Conservation (phyloP, 1,139 yeast species). For the Zygoascus meyerae region DNA sequence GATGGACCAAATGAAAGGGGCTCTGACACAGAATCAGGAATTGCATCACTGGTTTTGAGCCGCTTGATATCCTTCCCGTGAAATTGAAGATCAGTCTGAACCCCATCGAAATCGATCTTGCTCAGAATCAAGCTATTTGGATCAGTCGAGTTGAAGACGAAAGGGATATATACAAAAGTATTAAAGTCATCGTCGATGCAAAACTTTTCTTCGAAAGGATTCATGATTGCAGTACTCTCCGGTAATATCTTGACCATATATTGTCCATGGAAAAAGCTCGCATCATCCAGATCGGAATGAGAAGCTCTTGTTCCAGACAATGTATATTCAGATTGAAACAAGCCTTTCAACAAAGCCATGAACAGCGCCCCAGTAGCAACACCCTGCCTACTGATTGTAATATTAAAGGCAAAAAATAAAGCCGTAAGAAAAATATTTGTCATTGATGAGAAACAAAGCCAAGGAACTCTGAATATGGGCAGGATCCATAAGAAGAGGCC, state of each 20-base stretch:
- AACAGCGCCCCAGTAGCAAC: slow-evolving; percentile 49
- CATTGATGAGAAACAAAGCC: slow-evolving; percentile 47
- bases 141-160: slow-evolving; percentile 76
- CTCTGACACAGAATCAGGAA: too few species aligned
- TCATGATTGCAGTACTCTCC: slow-evolving; percentile 79
- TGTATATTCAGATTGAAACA: slow-evolving; percentile 57
- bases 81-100: slow-evolving; percentile 47
- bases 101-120: slow-evolving; percentile 53
- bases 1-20: too few species aligned
- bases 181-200: slow-evolving; percentile 49
- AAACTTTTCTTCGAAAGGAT: slow-evolving; percentile 61
- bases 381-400: slow-evolving; percentile 35
- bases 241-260: slow-evolving; percentile 86
- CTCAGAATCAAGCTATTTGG: slow-evolving; percentile 64
- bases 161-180: slow-evolving; percentile 48
- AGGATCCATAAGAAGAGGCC: slow-evolving; percentile 61
- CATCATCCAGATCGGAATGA: slow-evolving; percentile 43
- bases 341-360: slow-evolving; percentile 42
- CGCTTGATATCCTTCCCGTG: slow-evolving; percentile 48
- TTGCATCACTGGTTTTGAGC: slow-evolving; percentile 25
- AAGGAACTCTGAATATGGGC: slow-evolving; percentile 72
- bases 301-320: slow-evolving; percentile 52
- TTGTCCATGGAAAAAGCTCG: slow-evolving; percentile 56
- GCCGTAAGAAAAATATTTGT: slow-evolving; percentile 36
- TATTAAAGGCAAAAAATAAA: slow-evolving; percentile 29